These are phyloP conservation scores for Alliaria petiolata DNA, from an alignment of 345 rosid species.

Conservation along the genomic window DNA sequence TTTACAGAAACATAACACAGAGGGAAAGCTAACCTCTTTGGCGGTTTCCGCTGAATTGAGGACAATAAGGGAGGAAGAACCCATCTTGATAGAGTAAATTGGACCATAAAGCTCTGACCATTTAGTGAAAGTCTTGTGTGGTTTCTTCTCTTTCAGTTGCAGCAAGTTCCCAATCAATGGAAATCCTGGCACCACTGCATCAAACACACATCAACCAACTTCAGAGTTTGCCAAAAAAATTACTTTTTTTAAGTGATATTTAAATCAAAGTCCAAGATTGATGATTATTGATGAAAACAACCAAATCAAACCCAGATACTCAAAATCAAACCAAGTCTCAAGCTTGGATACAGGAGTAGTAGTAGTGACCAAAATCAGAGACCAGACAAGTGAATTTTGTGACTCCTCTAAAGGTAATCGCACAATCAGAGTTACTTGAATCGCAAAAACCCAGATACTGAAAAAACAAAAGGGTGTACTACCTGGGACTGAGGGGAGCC, in stretches of 20 bases:
- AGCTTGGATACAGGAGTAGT: too few species aligned
- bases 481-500: constrained; percentile 67
- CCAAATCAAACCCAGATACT: too few species aligned
- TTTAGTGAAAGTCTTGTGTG: constrained; percentile 63
- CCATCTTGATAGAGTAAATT: constrained; percentile 69
- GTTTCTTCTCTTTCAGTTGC: constrained; percentile 88
- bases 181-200: constrained; percentile 73
- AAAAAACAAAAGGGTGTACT: not conserved
- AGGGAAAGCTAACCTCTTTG: constrained; percentile 56
- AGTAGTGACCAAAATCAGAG: not conserved
- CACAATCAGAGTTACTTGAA: too few species aligned
- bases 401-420: too few species aligned
- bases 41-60: constrained; percentile 63
- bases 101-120: constrained; percentile 90
- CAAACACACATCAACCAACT: constrained; percentile 7
- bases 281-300: not conserved
- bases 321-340: too few species aligned
- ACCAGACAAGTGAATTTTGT: too few species aligned
- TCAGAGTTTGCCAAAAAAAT: not conserved
- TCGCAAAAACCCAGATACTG: too few species aligned
- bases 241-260: not conserved
- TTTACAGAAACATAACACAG: not conserved
- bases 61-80: constrained; percentile 61
- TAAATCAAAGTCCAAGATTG: not conserved
- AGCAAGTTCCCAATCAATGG: constrained; percentile 83